Evolutionary conservation across 2,329 filamentous ascomycete species (phyloP), one percentile per base, ranked within the genome.

Genomic region (Graphium sp.): DNA sequence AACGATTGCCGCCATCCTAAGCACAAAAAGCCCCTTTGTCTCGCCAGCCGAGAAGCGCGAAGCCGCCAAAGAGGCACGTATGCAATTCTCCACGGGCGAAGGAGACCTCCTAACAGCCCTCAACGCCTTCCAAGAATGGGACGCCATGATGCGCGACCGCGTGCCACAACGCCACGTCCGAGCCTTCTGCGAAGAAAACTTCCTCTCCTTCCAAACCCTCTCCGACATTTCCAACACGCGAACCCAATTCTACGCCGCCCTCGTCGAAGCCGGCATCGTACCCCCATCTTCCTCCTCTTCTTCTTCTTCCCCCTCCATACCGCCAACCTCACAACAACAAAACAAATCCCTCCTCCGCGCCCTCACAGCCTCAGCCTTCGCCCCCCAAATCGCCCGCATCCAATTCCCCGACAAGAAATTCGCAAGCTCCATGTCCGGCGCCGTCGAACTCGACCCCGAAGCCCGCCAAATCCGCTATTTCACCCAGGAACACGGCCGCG

Each of bases 381-480:
- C 72, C 18, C 89, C 89, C 0, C 87, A 95, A 51, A 73, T 94
- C 37, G 84, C 84, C 10, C 73, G 85, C 30, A 93, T 98, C 45
- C 77, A 84, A 38, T 82, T 94, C 40, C 89, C 89, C 0, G 83
- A 93, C 53, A 92, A 92, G 58, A 95, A 94, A 50, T 98, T 91
- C 50, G 80, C 81, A 9, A 73, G 75, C 20, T 83, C 81, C 3
- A 70, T 91, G 37, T 81, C 82, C 1, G 89, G 89, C 6, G 82
- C 89, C 0, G 81, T 95, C 2, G 87, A 89, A 47, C 62, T 94
- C 6, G 89, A 98, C 45, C 87, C 87, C 0, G 87, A 95, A 51
- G 87, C 87, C 5, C 67, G 74, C 30, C 81, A 78, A 4, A 94
- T 98, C 53, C 89, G 84, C 47, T 98, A 85, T 55, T 95, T 83